Evolutionary conservation across 495 filamentous ascomycete species (phyloP).

Genomic region (Opeltia flavorubescens): DNA sequence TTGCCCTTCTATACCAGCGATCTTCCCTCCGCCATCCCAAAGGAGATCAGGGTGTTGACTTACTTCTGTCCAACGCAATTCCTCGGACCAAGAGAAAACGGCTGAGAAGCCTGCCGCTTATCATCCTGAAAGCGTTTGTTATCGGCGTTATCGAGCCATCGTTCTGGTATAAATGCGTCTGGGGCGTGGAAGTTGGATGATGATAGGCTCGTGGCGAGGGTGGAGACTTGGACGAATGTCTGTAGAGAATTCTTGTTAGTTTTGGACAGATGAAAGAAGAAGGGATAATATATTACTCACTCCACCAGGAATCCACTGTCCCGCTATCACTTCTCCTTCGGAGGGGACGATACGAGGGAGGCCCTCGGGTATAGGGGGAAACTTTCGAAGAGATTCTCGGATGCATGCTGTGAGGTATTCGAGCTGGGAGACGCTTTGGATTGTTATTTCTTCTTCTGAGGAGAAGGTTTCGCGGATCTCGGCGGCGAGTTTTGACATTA

Average conservation of each 20-base stretch:
- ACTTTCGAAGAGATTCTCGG: slow-evolving; percentile 17
- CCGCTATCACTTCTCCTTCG: slow-evolving; percentile 11
- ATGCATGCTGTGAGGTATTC: slow-evolving; percentile 18
- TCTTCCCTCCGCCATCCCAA: too few species aligned
- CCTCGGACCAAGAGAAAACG: slow-evolving; percentile 8
- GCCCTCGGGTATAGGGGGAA: slow-evolving; percentile 14
- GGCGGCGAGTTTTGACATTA: background rate
- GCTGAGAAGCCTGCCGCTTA: slow-evolving; percentile 1
- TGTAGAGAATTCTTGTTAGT: slow-evolving; percentile 17
- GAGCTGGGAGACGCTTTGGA: slow-evolving; percentile 1
- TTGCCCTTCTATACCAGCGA: too few species aligned
- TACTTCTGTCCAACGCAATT: slow-evolving; percentile 10
- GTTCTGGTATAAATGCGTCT: slow-evolving; percentile 9
- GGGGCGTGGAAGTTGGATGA: slow-evolving; percentile 12
- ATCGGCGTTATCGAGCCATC: slow-evolving; percentile 5
- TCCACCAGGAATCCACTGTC: slow-evolving; percentile 10
- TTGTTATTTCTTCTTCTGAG: slow-evolving; percentile 7
- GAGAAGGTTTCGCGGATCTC: slow-evolving; percentile 4
- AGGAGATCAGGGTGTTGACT: background rate
- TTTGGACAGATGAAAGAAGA: slow-evolving; percentile 7
- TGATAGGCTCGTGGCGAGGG: slow-evolving; percentile 22
- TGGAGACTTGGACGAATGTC: slow-evolving; percentile 21
- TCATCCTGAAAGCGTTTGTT: background rate
- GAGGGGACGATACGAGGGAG: slow-evolving; percentile 11
- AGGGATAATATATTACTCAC: slow-evolving; percentile 12